Evolutionary conservation across 148 eudicot genomes (phyloP).

Genomic region (Cornus suecica): DNA sequence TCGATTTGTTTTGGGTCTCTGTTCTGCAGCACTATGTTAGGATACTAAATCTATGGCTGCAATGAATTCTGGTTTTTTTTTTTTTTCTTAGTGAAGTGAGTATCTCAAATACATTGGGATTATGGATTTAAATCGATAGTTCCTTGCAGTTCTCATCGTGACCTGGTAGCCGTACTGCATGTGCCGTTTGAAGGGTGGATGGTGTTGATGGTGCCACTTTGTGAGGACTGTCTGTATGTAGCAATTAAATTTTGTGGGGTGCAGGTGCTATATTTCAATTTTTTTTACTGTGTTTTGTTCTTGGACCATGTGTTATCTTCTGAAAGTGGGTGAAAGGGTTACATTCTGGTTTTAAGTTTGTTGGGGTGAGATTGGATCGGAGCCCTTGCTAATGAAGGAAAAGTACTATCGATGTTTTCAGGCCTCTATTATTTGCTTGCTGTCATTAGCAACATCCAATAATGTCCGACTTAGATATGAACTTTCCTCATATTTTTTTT

Average conservation of each 20-base stretch:
- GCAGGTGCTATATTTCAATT: neutral
- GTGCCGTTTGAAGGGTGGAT: slow-evolving; percentile 11
- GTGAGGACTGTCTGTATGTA: neutral
- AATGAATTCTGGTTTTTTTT: neutral
- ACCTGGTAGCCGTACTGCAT: neutral
- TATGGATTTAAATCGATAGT: neutral
- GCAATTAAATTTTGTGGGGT: neutral
- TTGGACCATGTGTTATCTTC: neutral
- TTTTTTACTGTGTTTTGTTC: neutral
- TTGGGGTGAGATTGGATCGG: slow-evolving; percentile 4
- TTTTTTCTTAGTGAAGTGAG: neutral
- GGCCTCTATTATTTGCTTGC: neutral
- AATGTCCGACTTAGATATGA: neutral
- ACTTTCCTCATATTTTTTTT: neutral
- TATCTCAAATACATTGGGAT: neutral
- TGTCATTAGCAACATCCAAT: neutral
- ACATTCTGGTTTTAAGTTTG: neutral
- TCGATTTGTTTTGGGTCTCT: neutral
- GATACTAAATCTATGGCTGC: neutral
- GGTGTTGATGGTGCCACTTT: slow-evolving; percentile 6
- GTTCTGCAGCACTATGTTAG: neutral
- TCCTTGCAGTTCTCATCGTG: neutral
- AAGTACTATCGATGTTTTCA: neutral
- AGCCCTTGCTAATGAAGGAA: neutral
- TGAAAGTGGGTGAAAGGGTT: neutral